Percentiles rank a stretch among this genome's conserved stretches.
These are phyloP conservation scores for Herpetomonas samuelpessoai DNA, from an alignment of 208 protist genomes.

Conservation along the genomic window DNA sequence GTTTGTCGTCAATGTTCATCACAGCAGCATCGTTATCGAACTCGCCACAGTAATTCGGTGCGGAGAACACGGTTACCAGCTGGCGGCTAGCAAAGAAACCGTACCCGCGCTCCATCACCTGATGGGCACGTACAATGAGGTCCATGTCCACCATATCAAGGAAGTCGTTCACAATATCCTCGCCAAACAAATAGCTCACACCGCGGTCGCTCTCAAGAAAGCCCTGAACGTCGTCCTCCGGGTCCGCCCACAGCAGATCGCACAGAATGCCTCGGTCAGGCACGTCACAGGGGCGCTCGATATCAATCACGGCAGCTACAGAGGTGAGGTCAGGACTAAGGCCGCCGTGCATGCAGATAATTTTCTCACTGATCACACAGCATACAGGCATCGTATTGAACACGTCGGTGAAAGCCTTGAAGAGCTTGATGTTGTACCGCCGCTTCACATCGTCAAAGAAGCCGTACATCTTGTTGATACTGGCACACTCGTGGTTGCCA, in stretches of 20 bases:
- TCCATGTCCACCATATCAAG: slow-evolving; percentile 99
- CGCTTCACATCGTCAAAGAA: slow-evolving; percentile 98
- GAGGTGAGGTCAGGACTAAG: slow-evolving; percentile 96
- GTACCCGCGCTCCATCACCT: slow-evolving; percentile 98
- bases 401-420: slow-evolving; percentile 99
- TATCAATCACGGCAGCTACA: slow-evolving; percentile 93
- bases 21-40: slow-evolving; percentile 97
- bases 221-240: slow-evolving; percentile 82
- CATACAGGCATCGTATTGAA: slow-evolving; percentile 99
- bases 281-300: slow-evolving; percentile 97
- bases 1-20: slow-evolving; percentile 96
- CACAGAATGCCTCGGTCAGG: slow-evolving; percentile 98
- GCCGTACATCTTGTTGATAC: slow-evolving; percentile 98
- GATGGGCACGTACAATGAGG: slow-evolving; percentile 99
- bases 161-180: slow-evolving; percentile 98
- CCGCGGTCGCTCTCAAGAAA: slow-evolving; percentile 98
- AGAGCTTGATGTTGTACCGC: slow-evolving; percentile 96
- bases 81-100: slow-evolving; percentile 99
- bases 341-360: slow-evolving; percentile 99
- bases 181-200: slow-evolving; percentile 98
- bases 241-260: too few relatives aligned
- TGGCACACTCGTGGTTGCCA: too few relatives aligned
- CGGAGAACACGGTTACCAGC: slow-evolving; percentile 98
- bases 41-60: too few relatives aligned
- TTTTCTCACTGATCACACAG: slow-evolving; percentile 99